These are phyloP conservation scores for Debaryomyces prosopidis DNA, from an alignment of 805 yeast species.

Conservation along the genomic window DNA sequence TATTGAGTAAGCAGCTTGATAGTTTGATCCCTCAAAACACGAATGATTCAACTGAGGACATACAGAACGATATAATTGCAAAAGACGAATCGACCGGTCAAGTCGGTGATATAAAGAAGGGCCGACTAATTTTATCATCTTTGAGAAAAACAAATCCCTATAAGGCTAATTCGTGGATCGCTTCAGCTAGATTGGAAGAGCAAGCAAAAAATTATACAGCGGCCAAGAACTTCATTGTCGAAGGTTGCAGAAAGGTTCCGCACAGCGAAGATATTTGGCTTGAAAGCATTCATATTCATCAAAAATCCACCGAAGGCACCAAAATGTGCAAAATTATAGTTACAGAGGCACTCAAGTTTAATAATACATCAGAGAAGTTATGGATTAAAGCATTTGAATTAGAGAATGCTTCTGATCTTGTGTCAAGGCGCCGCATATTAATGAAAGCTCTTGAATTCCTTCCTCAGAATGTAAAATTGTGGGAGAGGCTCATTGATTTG, in stretches of 20 bases:
- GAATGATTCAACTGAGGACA: conserved; percentile 29
- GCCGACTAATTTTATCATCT: conserved; percentile 62
- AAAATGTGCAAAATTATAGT: conserved; percentile 56
- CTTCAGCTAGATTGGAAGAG: conserved; percentile 78
- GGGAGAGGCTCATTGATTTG: conserved; percentile 64
- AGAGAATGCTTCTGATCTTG: conserved; percentile 50
- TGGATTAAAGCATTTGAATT: conserved; percentile 75
- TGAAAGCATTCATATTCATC: conserved; percentile 68
- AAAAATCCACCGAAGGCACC: conserved; percentile 36
- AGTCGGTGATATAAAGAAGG: conserved; percentile 58
- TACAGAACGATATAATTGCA: conserved; percentile 26
- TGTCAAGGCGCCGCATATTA: conserved; percentile 56
- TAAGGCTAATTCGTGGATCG: conserved; percentile 81
- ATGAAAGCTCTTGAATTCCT: conserved; percentile 70
- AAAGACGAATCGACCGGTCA: conserved; percentile 20
- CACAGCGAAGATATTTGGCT: conserved; percentile 77
- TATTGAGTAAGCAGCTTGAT: conserved; percentile 58
- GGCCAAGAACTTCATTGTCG: conserved; percentile 64
- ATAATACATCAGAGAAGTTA: conserved; percentile 55
- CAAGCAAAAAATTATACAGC: conserved; percentile 51
- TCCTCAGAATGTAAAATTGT: conserved; percentile 59
- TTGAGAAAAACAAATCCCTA: conserved; percentile 71
- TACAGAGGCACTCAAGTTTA: conserved; percentile 61
- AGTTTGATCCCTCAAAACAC: conserved; percentile 13
- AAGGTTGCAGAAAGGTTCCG: conserved; percentile 74